Conservation (phyloP, 371 early-diverging fungal species). For the Coemansia sp. region DNA sequence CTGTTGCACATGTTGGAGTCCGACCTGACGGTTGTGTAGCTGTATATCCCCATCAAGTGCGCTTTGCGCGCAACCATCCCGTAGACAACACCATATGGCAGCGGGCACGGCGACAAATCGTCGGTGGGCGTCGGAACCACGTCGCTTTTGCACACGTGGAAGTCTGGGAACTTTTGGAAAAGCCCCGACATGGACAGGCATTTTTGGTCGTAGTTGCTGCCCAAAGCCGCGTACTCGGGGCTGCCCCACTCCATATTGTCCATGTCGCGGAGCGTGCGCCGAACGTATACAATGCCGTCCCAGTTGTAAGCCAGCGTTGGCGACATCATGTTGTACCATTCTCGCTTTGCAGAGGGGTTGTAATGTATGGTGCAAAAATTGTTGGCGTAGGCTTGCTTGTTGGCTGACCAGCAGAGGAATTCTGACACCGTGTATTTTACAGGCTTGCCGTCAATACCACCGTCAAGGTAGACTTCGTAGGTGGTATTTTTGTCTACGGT, state of each 20-base stretch:
- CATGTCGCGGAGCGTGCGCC: conserved; percentile 1
- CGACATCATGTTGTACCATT: conserved; percentile 16
- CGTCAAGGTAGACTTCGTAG: conserved; percentile 21
- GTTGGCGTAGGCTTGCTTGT: conserved; percentile 19
- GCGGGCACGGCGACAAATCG: background rate
- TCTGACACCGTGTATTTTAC: conserved; percentile 5
- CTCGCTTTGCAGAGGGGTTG: background rate
- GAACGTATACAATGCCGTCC: background rate
- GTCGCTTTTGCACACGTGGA: background rate
- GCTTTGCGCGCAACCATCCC: background rate
- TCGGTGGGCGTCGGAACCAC: background rate
- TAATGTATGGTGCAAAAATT: conserved; percentile 20
- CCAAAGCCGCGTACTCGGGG: background rate
- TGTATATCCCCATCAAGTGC: conserved; percentile 14
- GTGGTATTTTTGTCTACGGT: conserved; percentile 3
- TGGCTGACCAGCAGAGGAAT: conserved; percentile 5
- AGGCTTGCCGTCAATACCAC: conserved; percentile 6
- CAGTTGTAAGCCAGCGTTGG: background rate
- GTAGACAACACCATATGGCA: conserved; percentile 2
- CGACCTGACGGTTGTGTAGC: conserved; percentile 9
- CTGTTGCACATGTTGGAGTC: background rate
- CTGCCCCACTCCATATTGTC: conserved; percentile 12
- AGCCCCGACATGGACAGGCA: background rate
- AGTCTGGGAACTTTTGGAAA: background rate
- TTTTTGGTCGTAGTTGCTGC: background rate